phyloP scores from a whole-genome alignment of 2,329 filamentous ascomycete species.

The Sordariomycetes sp. region DNA sequence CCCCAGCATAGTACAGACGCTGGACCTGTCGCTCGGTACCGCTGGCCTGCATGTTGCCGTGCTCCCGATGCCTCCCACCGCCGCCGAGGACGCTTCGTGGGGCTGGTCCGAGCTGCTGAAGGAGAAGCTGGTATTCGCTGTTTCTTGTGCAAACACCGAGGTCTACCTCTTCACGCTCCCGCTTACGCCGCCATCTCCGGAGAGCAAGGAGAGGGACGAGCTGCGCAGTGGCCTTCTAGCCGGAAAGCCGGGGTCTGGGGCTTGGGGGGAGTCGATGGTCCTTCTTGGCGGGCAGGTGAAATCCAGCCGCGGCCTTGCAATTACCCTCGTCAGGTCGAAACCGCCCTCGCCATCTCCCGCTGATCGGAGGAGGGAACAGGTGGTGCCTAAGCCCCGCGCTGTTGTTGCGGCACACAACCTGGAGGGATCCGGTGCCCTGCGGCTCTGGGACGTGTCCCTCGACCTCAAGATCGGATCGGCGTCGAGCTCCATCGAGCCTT shows the following conservation, averaged over 20 bases:
- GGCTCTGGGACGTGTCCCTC: conserved; percentile 47
- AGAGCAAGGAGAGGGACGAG: conserved; percentile 45
- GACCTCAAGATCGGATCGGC: conserved; percentile 19
- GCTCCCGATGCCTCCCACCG: conserved; percentile 37
- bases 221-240: conserved; percentile 38
- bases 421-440: conserved; percentile 47
- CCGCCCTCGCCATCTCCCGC: conserved; percentile 8
- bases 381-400: conserved; percentile 26
- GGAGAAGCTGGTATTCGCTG: conserved; percentile 49
- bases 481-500: conserved; percentile 29
- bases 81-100: conserved; percentile 36
- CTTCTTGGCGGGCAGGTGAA: conserved; percentile 42
- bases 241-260: conserved; percentile 45
- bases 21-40: conserved; percentile 49
- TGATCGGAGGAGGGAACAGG: conserved; percentile 6
- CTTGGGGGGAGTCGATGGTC: conserved; percentile 52
- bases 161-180: conserved; percentile 49
- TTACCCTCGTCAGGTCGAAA: conserved; percentile 36
- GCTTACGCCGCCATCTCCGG: conserved; percentile 48
- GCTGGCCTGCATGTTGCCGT: conserved; percentile 45
- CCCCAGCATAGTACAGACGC: conserved; percentile 45
- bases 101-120: conserved; percentile 37
- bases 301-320: conserved; percentile 42
- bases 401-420: conserved; percentile 51
- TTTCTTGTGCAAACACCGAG: conserved; percentile 46